Evolutionary conservation across 805 yeast species (phyloP), one percentile per base, ranked within the genome.

Genomic region (Zygosaccharomyces gambellarensis): DNA sequence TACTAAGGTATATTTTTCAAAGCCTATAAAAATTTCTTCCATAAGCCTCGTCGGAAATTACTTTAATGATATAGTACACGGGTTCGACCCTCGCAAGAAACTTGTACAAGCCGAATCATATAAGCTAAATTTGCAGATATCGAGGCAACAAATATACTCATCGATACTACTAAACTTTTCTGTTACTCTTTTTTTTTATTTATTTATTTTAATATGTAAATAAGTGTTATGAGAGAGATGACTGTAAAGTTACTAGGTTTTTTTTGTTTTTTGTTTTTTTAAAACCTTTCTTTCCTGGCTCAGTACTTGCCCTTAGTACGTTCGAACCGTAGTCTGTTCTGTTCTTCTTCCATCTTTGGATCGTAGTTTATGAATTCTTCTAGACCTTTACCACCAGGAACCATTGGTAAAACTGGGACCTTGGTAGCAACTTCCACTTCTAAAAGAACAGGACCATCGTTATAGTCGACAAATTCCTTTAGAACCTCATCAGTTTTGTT

Each of bases 351-450:
- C 48, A 82, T 85, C 59, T 80, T 86, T 40, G 89, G 83, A 67
- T 92, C 97, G 71, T 84, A 94, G 42, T 78, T 77, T 58, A 94
- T 86, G 68, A 92, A 90, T 71, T 94, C 98, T 64, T 94, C 92
- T 63, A 94, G 78, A 55, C 87, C 96, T 70, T 87, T 88, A 61
- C 98, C 99, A 52, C 83, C 95, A 47, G 99, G 96, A 47, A 94
- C 98, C 95, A 94, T 90, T 49, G 99, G 99, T 68, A 94, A 79
- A 53, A 94, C 98, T 46, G 97, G 97, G 43, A 92, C 96, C 64
- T 79, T 76, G 78, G 82, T 81, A 73, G 90, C 98, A 29, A 90
- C 94, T 45, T 83, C 62, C 39, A 90, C 98, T 76, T 94, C 99
- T 63, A 92, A 72, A 64, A 94, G 78, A 41, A 90, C 86, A 22